Evolutionary conservation across 2,329 filamentous ascomycete species (phyloP).

Genomic region (Cordyceps fumosorosea): DNA sequence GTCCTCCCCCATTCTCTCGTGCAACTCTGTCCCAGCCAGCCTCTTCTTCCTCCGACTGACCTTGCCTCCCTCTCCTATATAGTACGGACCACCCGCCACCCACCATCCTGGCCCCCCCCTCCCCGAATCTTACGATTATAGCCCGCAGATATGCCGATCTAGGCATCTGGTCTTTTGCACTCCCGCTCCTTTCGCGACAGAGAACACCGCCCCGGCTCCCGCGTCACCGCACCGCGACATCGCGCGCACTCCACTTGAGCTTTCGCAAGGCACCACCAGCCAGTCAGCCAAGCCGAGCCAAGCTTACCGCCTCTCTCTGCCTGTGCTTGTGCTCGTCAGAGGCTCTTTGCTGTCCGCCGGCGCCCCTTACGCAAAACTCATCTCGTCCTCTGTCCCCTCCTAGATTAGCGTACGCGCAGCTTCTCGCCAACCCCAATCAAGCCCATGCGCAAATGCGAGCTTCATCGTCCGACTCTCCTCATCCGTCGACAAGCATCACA

Average conservation of each 20-base stretch:
- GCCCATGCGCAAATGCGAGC: conserved; percentile 36
- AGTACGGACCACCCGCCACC: not conserved
- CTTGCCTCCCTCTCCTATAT: not conserved
- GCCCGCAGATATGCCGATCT: conserved; percentile 5
- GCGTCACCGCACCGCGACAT: not conserved
- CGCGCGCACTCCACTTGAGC: conserved; percentile 6
- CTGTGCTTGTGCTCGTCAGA: not conserved
- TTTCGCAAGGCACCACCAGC: conserved; percentile 1
- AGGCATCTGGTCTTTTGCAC: not conserved
- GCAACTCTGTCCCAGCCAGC: conserved; percentile 2
- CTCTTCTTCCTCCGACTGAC: conserved; percentile 5
- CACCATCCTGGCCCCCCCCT: not conserved
- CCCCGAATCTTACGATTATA: not conserved
- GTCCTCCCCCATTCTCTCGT: conserved; percentile 1
- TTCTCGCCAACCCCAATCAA: conserved; percentile 17
- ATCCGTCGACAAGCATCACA: conserved; percentile 25
- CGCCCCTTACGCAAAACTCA: not conserved
- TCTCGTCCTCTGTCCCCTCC: conserved; percentile 21
- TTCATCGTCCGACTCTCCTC: conserved; percentile 25
- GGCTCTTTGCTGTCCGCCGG: not conserved
- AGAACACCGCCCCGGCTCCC: not conserved
- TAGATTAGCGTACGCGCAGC: conserved; percentile 20
- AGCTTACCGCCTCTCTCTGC: not conserved
- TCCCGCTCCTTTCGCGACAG: not conserved
- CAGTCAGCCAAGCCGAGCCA: not conserved